These are phyloP conservation scores for Peribolospora kevripleyi DNA, from an alignment of 768 basidiomycete species.

Conservation along the genomic window DNA sequence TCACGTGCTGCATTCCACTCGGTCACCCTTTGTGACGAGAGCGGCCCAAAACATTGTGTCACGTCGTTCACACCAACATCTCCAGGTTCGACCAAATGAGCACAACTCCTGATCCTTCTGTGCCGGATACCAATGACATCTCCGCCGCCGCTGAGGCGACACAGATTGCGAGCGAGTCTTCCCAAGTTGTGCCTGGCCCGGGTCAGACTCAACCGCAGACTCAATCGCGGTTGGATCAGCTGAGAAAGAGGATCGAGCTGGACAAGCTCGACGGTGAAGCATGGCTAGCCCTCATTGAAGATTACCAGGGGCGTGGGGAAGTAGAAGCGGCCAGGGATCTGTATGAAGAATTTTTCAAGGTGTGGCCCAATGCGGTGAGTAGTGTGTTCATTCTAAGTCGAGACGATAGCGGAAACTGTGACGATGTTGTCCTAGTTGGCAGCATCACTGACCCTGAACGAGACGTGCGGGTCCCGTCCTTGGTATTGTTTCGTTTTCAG, in stretches of 20 bases:
- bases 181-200: too few relatives aligned
- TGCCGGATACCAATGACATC: too few relatives aligned
- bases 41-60: too few relatives aligned
- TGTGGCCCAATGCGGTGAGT: slow-evolving; percentile 81
- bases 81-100: too few relatives aligned
- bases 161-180: neutral
- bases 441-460: neutral
- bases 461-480: neutral
- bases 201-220: neutral
- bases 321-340: slow-evolving; percentile 53
- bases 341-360: slow-evolving; percentile 57
- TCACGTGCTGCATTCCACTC: too few relatives aligned
- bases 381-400: neutral
- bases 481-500: slow-evolving; percentile 3
- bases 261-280: slow-evolving; percentile 50
- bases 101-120: too few relatives aligned
- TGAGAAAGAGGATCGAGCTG: slow-evolving; percentile 19
- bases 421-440: neutral
- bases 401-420: neutral
- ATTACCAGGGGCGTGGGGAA: slow-evolving; percentile 53
- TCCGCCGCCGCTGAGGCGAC: neutral
- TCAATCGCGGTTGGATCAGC: slow-evolving; percentile 9
- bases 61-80: too few relatives aligned
- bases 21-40: too few relatives aligned
- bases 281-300: slow-evolving; percentile 51